phyloP scores from a whole-genome alignment of 805 yeast species.

The Sugiyamaella americana region DNA sequence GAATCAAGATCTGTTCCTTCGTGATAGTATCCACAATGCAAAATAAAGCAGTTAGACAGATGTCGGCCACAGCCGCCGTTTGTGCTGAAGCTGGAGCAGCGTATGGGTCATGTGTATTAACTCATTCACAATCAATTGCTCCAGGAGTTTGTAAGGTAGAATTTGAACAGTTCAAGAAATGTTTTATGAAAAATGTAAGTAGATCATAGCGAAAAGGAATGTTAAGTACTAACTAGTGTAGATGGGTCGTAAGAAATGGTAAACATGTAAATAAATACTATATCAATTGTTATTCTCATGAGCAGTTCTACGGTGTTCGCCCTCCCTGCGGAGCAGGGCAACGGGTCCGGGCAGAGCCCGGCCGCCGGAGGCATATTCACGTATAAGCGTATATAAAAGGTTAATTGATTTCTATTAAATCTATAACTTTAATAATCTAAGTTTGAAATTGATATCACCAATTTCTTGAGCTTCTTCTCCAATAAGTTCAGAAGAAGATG shows the following conservation, averaged over 20 bases:
- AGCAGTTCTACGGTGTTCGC: too few relatives aligned
- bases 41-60: conserved; percentile 7
- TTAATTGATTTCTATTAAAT: not conserved
- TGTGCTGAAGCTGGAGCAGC: conserved; percentile 14
- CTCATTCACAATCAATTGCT: conserved; percentile 8
- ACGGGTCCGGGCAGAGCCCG: not conserved
- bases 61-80: conserved; percentile 13
- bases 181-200: conserved; percentile 18
- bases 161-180: conserved; percentile 16
- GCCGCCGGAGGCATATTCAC: not conserved
- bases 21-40: not conserved
- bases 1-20: too few relatives aligned
- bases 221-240: not conserved
- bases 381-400: not conserved
- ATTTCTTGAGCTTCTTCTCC: conserved; percentile 80
- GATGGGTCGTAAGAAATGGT: not conserved
- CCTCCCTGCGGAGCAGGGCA: not conserved
- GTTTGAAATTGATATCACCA: conserved; percentile 69
- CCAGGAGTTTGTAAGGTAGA: conserved; percentile 16
- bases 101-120: conserved; percentile 19
- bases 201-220: not conserved
- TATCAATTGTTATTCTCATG: not conserved
- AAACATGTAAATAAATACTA: not conserved
- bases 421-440: conserved; percentile 64
- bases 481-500: conserved; percentile 46